Percentiles rank a stretch among this genome's conserved stretches.
phyloP scores from a whole-genome alignment of 2,329 filamentous ascomycete genomes.

The Plectosphaerella sp. region DNA sequence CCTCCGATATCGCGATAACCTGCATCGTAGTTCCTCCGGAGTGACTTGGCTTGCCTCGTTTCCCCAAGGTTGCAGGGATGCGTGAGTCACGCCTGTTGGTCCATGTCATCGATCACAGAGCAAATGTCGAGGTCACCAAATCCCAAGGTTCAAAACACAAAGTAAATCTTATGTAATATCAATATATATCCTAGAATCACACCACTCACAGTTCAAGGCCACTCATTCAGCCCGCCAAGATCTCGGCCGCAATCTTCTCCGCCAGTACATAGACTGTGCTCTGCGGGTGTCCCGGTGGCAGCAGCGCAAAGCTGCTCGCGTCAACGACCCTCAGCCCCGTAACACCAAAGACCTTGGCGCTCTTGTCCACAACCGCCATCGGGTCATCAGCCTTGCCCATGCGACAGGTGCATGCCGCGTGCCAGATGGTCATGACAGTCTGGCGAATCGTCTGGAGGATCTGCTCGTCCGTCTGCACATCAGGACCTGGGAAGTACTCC shows the following conservation, averaged over 20 bases:
- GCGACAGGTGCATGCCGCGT: conserved; percentile 5
- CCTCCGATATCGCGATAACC: no score
- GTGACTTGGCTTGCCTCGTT: no score
- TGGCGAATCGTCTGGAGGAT: conserved; percentile 18
- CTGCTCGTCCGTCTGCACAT: conserved; percentile 33
- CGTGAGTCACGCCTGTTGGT: no score
- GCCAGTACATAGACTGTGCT: conserved; percentile 16
- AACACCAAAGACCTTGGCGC: conserved; percentile 23
- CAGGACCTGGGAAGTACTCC: conserved; percentile 24
- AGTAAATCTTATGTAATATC: no score
- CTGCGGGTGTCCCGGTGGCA: conserved; percentile 19
- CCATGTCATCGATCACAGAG: no score
- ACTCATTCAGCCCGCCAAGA: conserved; percentile 22
- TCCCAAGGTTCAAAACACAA: no score
- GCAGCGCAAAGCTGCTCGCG: conserved; percentile 19
- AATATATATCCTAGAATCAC: no score
- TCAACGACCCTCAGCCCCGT: conserved; percentile 24
- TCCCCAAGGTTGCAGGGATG: no score
- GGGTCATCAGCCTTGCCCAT: conserved; percentile 23
- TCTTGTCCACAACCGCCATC: conserved; percentile 24
- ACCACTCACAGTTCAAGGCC: no score
- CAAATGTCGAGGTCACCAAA: no score
- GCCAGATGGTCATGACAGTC: conserved; percentile 5
- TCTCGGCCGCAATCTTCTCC: conserved; percentile 18
- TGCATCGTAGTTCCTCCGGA: no score